Percentiles rank a stretch among this genome's conserved stretches.
Evolutionary conservation across 2,329 filamentous ascomycete genomes (phyloP).

Genomic region (Ceratocystis albifundus): DNA sequence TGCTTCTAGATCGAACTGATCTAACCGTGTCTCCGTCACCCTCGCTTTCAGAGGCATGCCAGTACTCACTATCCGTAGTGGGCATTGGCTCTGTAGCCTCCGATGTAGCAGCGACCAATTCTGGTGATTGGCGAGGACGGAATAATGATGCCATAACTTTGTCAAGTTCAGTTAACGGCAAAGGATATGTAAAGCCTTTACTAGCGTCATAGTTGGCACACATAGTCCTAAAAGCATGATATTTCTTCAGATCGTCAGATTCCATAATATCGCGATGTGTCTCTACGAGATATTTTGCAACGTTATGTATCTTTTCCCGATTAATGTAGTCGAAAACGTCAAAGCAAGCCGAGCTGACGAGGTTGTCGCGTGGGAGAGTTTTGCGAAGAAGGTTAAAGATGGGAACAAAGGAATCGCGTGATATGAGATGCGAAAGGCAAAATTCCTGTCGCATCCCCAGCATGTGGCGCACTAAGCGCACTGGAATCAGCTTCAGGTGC

Average conservation of each 20-base stretch:
- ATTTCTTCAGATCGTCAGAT: slow-evolving; percentile 68
- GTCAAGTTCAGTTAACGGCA: slow-evolving; percentile 18
- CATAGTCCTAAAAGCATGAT: slow-evolving; percentile 53
- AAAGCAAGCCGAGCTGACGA: slow-evolving; percentile 84
- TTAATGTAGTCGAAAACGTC: slow-evolving; percentile 90
- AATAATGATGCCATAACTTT: slow-evolving; percentile 16
- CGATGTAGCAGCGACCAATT: neutral
- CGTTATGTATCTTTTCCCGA: slow-evolving; percentile 65
- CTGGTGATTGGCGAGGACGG: slow-evolving; percentile 16
- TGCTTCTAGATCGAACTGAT: slow-evolving; percentile 15
- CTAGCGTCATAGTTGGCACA: slow-evolving; percentile 69
- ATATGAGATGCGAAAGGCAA: slow-evolving; percentile 73
- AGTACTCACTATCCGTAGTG: slow-evolving; percentile 61
- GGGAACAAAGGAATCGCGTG: slow-evolving; percentile 69
- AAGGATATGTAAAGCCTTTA: slow-evolving; percentile 45
- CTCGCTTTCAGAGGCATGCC: slow-evolving; percentile 67
- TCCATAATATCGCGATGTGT: slow-evolving; percentile 67
- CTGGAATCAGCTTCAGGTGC: slow-evolving; percentile 82
- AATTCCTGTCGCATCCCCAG: slow-evolving; percentile 81
- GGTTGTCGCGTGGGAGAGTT: slow-evolving; percentile 82
- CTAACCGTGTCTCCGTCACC: slow-evolving; percentile 25
- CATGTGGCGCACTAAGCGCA: slow-evolving; percentile 87
- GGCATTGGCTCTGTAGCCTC: slow-evolving; percentile 13
- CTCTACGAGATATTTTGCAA: slow-evolving; percentile 74
- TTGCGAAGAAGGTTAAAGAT: slow-evolving; percentile 74